A percentile compares a stretch with the other conserved stretches of the same genome.
Conservation (phyloP, 169 alveolate genomes). For the Babesia sp. region DNA sequence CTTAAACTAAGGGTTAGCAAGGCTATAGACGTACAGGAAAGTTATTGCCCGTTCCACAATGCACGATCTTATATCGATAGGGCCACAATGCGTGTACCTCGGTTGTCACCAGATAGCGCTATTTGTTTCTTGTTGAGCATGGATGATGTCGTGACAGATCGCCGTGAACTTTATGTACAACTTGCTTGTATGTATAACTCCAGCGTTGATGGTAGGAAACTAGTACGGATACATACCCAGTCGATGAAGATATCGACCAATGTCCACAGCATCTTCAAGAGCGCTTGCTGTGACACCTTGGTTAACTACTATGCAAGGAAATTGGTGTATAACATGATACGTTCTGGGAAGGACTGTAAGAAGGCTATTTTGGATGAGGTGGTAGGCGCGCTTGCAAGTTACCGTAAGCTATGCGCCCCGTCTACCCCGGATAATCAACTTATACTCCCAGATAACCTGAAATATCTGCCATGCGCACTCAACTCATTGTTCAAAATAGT, state of each 20-base stretch:
- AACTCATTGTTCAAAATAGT: conserved; percentile 76
- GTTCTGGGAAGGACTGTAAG: conserved; percentile 12
- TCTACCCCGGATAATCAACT: conserved; percentile 82
- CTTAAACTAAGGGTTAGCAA: conserved; percentile 69
- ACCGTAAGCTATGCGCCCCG: conserved; percentile 60
- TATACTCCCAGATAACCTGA: conserved; percentile 83
- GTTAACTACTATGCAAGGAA: conserved; percentile 65
- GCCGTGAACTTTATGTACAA: conserved; percentile 63
- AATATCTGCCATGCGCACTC: conserved; percentile 75
- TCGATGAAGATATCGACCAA: conserved; percentile 63
- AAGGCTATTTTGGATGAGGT: conserved; percentile 6
- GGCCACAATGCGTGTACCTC: conserved; percentile 68
- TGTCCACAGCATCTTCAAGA: conserved; percentile 61
- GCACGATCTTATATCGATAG: conserved; percentile 63
- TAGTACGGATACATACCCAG: conserved; percentile 71
- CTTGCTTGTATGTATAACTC: conserved; percentile 74
- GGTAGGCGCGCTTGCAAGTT: conserved; percentile 32
- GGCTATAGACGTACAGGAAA: conserved; percentile 54
- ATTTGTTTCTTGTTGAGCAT: conserved; percentile 64
- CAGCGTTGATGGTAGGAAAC: conserved; percentile 59
- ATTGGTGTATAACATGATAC: conserved; percentile 53
- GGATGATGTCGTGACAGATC: conserved; percentile 63
- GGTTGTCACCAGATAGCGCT: conserved; percentile 70
- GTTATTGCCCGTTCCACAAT: conserved; percentile 68
- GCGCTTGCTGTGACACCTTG: conserved; percentile 66